Conservation (phyloP, 225 moss, liverwort and hornwort genomes). For the Pseudoscleropodium purum region DNA sequence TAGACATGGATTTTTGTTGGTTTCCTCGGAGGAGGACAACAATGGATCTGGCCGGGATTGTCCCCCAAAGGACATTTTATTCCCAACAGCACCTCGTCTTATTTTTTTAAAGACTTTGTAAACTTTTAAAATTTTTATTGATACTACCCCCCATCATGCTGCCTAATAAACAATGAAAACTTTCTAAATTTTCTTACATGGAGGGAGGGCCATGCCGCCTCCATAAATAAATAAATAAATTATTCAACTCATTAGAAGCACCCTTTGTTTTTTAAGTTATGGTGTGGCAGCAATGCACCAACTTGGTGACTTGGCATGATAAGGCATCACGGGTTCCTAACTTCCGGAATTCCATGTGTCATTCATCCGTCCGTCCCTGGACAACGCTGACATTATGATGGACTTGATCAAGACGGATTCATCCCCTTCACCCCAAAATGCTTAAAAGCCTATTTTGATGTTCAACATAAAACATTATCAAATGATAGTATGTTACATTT, state of each 20-base stretch:
- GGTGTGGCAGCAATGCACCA: not conserved
- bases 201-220: not conserved
- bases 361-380: no score
- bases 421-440: not conserved
- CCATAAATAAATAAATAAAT: not conserved
- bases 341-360: not conserved
- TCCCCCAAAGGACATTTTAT: not conserved
- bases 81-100: not conserved
- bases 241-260: not conserved
- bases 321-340: not conserved
- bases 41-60: not conserved
- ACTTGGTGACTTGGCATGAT: not conserved
- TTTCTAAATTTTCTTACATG: not conserved
- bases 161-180: no score
- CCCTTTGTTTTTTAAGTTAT: not conserved
- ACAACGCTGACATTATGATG: not conserved
- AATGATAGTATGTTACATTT: accelerated
- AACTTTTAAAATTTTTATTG: no score
- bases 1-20: not conserved
- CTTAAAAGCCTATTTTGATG: not conserved
- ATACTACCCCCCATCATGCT: not conserved
- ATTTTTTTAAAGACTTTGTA: not conserved
- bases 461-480: not conserved
- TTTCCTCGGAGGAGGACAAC: not conserved
- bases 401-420: not conserved